Conservation (phyloP, 2,329 filamentous ascomycete genomes). For the Botryosphaeria agaves region DNA sequence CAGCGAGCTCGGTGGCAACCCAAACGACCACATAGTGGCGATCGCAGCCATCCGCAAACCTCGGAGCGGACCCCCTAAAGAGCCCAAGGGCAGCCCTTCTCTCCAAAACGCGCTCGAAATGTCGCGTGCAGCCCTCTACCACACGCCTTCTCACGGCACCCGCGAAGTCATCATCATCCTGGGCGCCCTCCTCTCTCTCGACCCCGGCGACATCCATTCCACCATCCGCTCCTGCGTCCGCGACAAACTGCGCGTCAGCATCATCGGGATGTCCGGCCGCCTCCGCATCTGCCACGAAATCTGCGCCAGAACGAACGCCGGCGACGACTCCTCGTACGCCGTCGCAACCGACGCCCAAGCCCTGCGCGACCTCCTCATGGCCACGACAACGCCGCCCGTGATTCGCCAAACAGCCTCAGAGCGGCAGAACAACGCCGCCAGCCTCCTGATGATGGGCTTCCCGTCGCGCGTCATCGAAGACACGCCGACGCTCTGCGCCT, state of each 20-base stretch:
- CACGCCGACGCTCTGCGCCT: conserved; percentile 66
- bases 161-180: conserved; percentile 85
- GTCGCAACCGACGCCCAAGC: conserved; percentile 78
- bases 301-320: conserved; percentile 71
- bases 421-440: conserved; percentile 21
- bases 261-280: conserved; percentile 82
- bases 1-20: conserved; percentile 82
- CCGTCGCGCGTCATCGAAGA: conserved; percentile 68
- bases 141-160: conserved; percentile 85
- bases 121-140: conserved; percentile 79
- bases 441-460: conserved; percentile 93
- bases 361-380: conserved; percentile 77
- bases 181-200: conserved; percentile 74
- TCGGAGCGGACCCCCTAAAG: conserved; percentile 41
- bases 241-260: conserved; percentile 72
- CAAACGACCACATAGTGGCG: conserved; percentile 67
- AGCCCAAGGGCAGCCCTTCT: conserved; percentile 32
- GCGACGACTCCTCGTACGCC: conserved; percentile 58
- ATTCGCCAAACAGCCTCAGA: conserved; percentile 33
- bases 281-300: conserved; percentile 86
- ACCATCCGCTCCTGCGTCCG: conserved; percentile 64
- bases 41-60: conserved; percentile 46
- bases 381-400: conserved; percentile 74
- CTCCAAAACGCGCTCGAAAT: conserved; percentile 94
- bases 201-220: conserved; percentile 88